phyloP scores from a whole-genome alignment of 768 basidiomycete species.

The Podaxis sp. region DNA sequence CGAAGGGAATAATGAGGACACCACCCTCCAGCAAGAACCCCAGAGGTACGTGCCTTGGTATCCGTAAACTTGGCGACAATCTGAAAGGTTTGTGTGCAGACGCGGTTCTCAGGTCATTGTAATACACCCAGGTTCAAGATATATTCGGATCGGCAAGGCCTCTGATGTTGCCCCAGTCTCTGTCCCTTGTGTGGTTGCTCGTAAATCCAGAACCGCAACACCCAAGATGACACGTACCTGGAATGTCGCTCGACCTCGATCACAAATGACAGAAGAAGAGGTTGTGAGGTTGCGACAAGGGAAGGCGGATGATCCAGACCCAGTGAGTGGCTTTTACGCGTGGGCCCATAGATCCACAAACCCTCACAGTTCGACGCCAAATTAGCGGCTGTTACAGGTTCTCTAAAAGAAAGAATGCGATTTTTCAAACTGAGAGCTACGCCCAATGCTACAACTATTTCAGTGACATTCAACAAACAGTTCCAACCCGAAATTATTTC shows the following conservation, averaged over 20 bases:
- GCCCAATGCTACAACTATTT: slow-evolving; percentile 66
- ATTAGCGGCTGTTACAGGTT: slow-evolving; percentile 66
- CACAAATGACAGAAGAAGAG: slow-evolving; percentile 10
- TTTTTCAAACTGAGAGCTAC: slow-evolving; percentile 83
- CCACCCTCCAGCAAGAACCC: slow-evolving; percentile 5
- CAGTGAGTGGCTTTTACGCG: slow-evolving; percentile 41
- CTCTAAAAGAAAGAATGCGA: slow-evolving; percentile 79
- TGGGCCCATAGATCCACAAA: not conserved
- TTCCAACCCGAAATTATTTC: slow-evolving; percentile 85
- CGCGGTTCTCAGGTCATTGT: slow-evolving; percentile 80
- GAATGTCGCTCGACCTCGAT: slow-evolving; percentile 5
- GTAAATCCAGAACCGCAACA: slow-evolving; percentile 50
- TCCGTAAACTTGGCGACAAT: not conserved
- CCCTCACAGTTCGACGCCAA: slow-evolving; percentile 68
- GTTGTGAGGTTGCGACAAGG: not conserved
- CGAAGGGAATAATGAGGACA: slow-evolving; percentile 13
- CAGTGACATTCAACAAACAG: slow-evolving; percentile 77
- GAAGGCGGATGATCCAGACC: slow-evolving; percentile 50
- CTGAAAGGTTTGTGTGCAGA: slow-evolving; percentile 29
- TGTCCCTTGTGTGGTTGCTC: slow-evolving; percentile 73
- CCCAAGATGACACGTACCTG: slow-evolving; percentile 36
- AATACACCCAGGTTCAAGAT: slow-evolving; percentile 78
- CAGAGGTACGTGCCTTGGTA: slow-evolving; percentile 1
- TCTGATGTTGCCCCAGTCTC: slow-evolving; percentile 72
- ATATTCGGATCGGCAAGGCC: slow-evolving; percentile 71